These are phyloP conservation scores for Ganoderma multipileum DNA, from an alignment of 1,284 basidiomycete species.

Conservation along the genomic window DNA sequence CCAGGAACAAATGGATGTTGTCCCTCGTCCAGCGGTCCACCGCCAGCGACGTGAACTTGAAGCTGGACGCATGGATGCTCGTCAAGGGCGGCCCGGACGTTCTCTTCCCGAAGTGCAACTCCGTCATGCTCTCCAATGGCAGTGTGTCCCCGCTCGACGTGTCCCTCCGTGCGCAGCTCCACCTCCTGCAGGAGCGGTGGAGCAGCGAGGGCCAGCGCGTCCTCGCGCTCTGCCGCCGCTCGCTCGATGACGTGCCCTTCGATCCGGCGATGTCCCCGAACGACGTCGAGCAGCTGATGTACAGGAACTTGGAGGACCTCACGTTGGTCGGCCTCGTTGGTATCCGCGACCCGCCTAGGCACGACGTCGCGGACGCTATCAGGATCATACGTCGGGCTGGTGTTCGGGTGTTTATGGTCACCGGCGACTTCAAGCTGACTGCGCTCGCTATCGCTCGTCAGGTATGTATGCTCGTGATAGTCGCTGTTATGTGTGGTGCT, in stretches of 20 bases:
- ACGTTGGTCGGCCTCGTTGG: slow-evolving; percentile 69
- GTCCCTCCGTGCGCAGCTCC: slow-evolving; percentile 38
- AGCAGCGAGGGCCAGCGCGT: slow-evolving; percentile 68
- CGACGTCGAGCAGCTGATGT: slow-evolving; percentile 46
- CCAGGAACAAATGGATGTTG: slow-evolving; percentile 74
- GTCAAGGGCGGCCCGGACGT: slow-evolving; percentile 69
- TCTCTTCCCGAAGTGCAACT: slow-evolving; percentile 55
- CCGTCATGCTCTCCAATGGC: slow-evolving; percentile 48
- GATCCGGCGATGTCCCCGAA: slow-evolving; percentile 39
- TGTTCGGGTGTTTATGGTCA: slow-evolving; percentile 74
- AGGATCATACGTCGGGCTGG: slow-evolving; percentile 61
- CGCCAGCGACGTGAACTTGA: slow-evolving; percentile 16
- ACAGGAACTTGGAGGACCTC: slow-evolving; percentile 50
- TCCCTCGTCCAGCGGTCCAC: slow-evolving; percentile 41
- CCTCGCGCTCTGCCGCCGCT: slow-evolving; percentile 51
- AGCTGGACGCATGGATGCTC: slow-evolving; percentile 44
- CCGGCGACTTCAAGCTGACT: slow-evolving; percentile 63
- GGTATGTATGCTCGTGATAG: slow-evolving; percentile 54
- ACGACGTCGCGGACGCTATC: slow-evolving; percentile 63
- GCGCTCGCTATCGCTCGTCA: slow-evolving; percentile 68
- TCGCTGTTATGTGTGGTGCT: slow-evolving; percentile 42
- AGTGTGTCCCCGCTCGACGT: slow-evolving; percentile 44
- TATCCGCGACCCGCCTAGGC: slow-evolving; percentile 67
- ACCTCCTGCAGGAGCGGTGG: slow-evolving; percentile 54
- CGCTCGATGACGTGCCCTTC: slow-evolving; percentile 39